Conservation (phyloP, 192 early-diverging fungal genomes). For the Jimgerdemannia lactiflua region DNA sequence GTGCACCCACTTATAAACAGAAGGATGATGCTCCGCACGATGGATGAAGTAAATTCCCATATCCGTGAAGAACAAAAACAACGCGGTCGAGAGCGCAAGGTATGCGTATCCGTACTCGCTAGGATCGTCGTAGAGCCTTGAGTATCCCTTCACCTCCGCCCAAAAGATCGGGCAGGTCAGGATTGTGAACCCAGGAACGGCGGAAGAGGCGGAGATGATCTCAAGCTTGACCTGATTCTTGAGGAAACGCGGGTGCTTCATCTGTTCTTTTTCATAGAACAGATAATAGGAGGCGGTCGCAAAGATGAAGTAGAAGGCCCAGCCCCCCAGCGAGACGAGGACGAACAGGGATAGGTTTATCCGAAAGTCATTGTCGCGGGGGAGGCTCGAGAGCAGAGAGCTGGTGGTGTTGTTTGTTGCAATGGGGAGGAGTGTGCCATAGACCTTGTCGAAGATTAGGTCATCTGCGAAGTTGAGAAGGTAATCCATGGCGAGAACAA, state of each 20-base stretch:
- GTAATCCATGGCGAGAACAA: slow-evolving; percentile 71
- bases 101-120: slow-evolving; percentile 58
- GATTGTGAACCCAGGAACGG: slow-evolving; percentile 77
- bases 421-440: slow-evolving; percentile 43
- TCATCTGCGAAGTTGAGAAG: slow-evolving; percentile 61
- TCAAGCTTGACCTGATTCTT: slow-evolving; percentile 88
- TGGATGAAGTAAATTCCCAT: slow-evolving; percentile 97
- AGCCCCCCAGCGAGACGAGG: slow-evolving; percentile 67
- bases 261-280: slow-evolving; percentile 86
- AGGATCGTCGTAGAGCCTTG: slow-evolving; percentile 72
- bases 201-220: slow-evolving; percentile 73
- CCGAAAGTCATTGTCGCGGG: slow-evolving; percentile 66
- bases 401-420: slow-evolving; percentile 33
- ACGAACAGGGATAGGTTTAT: slow-evolving; percentile 72
- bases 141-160: slow-evolving; percentile 89
- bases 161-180: slow-evolving; percentile 92
- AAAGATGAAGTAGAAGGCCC: slow-evolving; percentile 79
- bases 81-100: slow-evolving; percentile 55
- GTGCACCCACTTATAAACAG: slow-evolving; percentile 88
- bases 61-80: slow-evolving; percentile 93
- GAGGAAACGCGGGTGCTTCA: slow-evolving; percentile 93
- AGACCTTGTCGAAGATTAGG: slow-evolving; percentile 60
- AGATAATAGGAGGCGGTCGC: slow-evolving; percentile 78
- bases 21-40: slow-evolving; percentile 87
- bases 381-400: slow-evolving; percentile 37